These are phyloP conservation scores for Podaxis sp. DNA, from an alignment of 768 basidiomycete species.

Conservation along the genomic window DNA sequence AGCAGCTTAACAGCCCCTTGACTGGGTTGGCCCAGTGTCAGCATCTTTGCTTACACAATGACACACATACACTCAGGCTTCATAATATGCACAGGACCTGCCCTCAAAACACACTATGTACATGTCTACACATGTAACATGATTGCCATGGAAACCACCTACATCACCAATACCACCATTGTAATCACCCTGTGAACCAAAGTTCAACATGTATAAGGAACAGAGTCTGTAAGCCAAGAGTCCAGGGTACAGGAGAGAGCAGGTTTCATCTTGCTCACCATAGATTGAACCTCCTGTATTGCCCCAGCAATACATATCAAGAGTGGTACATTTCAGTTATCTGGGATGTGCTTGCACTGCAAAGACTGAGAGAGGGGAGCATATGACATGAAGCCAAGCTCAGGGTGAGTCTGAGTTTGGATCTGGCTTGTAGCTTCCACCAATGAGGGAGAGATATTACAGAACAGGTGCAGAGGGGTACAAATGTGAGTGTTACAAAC, in stretches of 20 bases:
- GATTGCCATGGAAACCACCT: too few relatives aligned
- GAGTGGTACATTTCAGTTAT: not conserved
- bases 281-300: not conserved
- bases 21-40: slow-evolving; percentile 12
- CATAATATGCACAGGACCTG: too few relatives aligned
- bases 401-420: too few relatives aligned
- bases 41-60: not conserved
- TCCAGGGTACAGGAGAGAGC: not conserved
- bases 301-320: too few relatives aligned
- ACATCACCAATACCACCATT: too few relatives aligned
- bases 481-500: slow-evolving; percentile 21
- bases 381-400: not conserved
- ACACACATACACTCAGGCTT: not conserved
- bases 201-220: not conserved
- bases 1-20: slow-evolving; percentile 17
- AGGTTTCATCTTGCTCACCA: not conserved
- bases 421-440: too few relatives aligned
- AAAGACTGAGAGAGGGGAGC: not conserved
- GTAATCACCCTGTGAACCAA: not conserved
- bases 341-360: not conserved
- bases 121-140: too few relatives aligned
- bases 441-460: not conserved
- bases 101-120: too few relatives aligned
- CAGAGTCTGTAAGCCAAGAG: not conserved
- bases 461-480: slow-evolving; percentile 12